phyloP scores from a whole-genome alignment of 2,329 filamentous ascomycete genomes.

The Juglanconis oblonga region DNA sequence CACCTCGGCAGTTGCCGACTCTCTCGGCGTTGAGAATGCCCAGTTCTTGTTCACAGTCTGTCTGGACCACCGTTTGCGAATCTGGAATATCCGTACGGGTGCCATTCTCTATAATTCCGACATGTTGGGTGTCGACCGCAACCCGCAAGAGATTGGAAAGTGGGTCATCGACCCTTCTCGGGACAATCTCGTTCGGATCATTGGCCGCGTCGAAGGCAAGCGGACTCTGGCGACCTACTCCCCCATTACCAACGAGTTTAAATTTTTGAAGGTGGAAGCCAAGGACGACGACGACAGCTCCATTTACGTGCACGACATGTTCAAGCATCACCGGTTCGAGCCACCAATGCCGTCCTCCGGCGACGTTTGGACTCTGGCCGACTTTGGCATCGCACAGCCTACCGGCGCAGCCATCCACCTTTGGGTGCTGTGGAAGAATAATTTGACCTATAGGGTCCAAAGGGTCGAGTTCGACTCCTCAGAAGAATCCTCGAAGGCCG shows the following conservation, averaged over 20 bases:
- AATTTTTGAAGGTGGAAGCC: slow-evolving; percentile 78
- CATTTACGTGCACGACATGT: slow-evolving; percentile 68
- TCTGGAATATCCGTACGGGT: slow-evolving; percentile 85
- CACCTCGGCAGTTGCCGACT: slow-evolving; percentile 57
- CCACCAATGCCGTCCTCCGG: slow-evolving; percentile 69
- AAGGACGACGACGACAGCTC: slow-evolving; percentile 57
- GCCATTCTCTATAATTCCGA: slow-evolving; percentile 75
- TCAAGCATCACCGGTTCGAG: slow-evolving; percentile 57
- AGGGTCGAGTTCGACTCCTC: slow-evolving; percentile 58
- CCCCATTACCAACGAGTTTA: slow-evolving; percentile 85
- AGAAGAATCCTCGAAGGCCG: slow-evolving; percentile 39
- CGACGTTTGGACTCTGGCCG: slow-evolving; percentile 76
- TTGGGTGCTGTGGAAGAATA: slow-evolving; percentile 84
- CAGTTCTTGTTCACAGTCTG: slow-evolving; percentile 74
- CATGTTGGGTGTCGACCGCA: slow-evolving; percentile 65
- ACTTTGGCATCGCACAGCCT: slow-evolving; percentile 64
- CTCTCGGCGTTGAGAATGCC: slow-evolving; percentile 46
- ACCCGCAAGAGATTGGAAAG: slow-evolving; percentile 66
- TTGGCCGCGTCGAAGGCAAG: slow-evolving; percentile 54
- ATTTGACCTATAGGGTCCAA: slow-evolving; percentile 73
- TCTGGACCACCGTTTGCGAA: slow-evolving; percentile 81
- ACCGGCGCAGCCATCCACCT: slow-evolving; percentile 56
- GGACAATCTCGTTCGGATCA: slow-evolving; percentile 70
- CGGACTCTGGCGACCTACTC: slow-evolving; percentile 76
- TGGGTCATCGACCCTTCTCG: slow-evolving; percentile 79